These are phyloP conservation scores for Tricholoma sp. DNA, from an alignment of 768 basidiomycete genomes.

Conservation along the genomic window DNA sequence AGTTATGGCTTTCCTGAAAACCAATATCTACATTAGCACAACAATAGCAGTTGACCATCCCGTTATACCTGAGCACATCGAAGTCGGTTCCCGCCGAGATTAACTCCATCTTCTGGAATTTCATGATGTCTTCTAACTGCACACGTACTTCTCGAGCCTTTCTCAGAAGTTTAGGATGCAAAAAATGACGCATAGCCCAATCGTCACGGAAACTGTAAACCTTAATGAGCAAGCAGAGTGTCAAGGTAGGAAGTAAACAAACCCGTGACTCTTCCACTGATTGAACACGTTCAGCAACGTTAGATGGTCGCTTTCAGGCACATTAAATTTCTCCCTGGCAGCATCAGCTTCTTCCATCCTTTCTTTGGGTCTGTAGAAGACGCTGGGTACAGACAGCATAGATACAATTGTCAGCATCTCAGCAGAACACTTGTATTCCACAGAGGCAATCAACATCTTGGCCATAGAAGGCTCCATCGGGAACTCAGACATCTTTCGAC, in stretches of 20 bases:
- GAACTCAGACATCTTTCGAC: slow-evolving; percentile 98
- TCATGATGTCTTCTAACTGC: slow-evolving; percentile 99
- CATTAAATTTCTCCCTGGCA: slow-evolving; percentile 96
- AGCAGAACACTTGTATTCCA: slow-evolving; percentile 87
- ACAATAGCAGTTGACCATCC: not conserved
- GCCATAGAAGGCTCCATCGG: slow-evolving; percentile 99
- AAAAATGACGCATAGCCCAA: slow-evolving; percentile 92
- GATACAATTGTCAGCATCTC: slow-evolving; percentile 99
- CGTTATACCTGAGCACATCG: slow-evolving; percentile 67
- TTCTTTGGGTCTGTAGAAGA: slow-evolving; percentile 97
- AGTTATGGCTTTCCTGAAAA: slow-evolving; percentile 84
- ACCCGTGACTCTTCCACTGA: slow-evolving; percentile 98
- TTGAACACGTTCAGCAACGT: slow-evolving; percentile 95
- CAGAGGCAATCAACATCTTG: slow-evolving; percentile 96
- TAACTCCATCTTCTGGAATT: slow-evolving; percentile 94
- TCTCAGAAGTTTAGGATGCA: slow-evolving; percentile 92
- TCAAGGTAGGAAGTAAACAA: slow-evolving; percentile 20
- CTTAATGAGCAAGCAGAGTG: slow-evolving; percentile 1
- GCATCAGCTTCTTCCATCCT: slow-evolving; percentile 97
- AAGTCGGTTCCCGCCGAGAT: slow-evolving; percentile 93
- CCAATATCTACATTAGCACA: not conserved
- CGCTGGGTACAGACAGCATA: slow-evolving; percentile 96
- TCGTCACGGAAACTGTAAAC: slow-evolving; percentile 82
- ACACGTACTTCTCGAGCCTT: slow-evolving; percentile 94
- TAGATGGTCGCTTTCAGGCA: slow-evolving; percentile 96